Percentiles rank a stretch among this genome's conserved stretches.
Evolutionary conservation across 805 yeast genomes (phyloP).

Genomic region (Hanseniaspora taiwanica): DNA sequence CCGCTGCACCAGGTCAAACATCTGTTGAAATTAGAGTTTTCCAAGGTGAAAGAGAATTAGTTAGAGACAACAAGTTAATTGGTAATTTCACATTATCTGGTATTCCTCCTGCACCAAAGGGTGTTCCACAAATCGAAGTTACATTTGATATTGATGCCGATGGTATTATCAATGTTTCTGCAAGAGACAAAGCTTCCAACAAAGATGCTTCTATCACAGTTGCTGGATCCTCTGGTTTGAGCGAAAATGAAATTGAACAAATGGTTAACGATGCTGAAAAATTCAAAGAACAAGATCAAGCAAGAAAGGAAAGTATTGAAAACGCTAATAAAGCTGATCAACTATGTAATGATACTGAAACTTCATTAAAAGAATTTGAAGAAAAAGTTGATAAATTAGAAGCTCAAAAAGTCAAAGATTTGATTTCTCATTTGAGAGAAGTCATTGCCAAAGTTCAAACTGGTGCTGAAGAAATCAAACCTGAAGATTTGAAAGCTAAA

Average conservation of each 20-base stretch:
- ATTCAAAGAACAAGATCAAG: constrained; percentile 77
- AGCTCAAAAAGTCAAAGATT: constrained; percentile 34
- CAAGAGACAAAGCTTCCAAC: constrained; percentile 85
- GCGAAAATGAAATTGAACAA: constrained; percentile 79
- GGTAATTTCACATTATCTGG: constrained; percentile 94
- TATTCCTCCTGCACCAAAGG: constrained; percentile 77
- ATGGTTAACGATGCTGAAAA: constrained; percentile 87
- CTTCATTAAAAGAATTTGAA: constrained; percentile 62
- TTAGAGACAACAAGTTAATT: constrained; percentile 92
- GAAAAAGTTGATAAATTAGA: constrained; percentile 42
- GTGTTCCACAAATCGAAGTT: constrained; percentile 75
- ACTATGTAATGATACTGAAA: constrained; percentile 76
- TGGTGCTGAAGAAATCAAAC: constrained; percentile 42
- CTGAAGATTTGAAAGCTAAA: constrained; percentile 52
- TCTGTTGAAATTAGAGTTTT: constrained; percentile 94
- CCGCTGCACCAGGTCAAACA: constrained; percentile 94
- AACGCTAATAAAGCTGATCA: constrained; percentile 69
- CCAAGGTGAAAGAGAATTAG: constrained; percentile 99
- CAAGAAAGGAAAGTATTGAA: constrained; percentile 70
- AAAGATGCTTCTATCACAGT: constrained; percentile 93
- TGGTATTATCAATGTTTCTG: constrained; percentile 92
- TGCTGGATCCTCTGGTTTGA: constrained; percentile 89
- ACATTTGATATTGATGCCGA: constrained; percentile 94
- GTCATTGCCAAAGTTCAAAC: constrained; percentile 51
- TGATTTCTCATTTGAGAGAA: constrained; percentile 47